Evolutionary conservation across 2,329 filamentous ascomycete genomes (phyloP).

Genomic region (Neodidymelliopsis sp.): DNA sequence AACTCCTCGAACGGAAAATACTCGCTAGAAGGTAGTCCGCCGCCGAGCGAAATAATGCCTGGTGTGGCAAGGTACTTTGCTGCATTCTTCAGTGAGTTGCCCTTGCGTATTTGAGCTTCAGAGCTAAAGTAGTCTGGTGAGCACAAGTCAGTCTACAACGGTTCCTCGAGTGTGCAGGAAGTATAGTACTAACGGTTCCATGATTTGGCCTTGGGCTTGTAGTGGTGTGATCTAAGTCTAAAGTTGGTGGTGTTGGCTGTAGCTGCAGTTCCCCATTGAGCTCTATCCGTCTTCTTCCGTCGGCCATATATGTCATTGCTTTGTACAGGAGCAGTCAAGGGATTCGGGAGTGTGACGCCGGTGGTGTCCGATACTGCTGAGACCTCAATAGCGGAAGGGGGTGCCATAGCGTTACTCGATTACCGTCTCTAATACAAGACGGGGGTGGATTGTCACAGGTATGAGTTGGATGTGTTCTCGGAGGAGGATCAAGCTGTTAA

Average conservation of each 20-base stretch:
- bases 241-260: constrained; percentile 82
- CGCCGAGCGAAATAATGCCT: constrained; percentile 89
- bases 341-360: constrained; percentile 55
- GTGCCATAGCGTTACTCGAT: constrained; percentile 33
- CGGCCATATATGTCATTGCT: constrained; percentile 72
- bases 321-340: constrained; percentile 60
- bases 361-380: constrained; percentile 57
- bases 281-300: constrained; percentile 73
- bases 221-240: constrained; percentile 66
- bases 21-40: constrained; percentile 85
- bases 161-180: background rate
- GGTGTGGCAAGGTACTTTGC: constrained; percentile 81
- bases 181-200: constrained; percentile 76
- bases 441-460: too few relatives aligned
- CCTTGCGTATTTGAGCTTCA: constrained; percentile 63
- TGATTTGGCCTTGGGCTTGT: constrained; percentile 78
- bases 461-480: too few relatives aligned
- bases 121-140: constrained; percentile 51
- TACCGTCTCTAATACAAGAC: background rate
- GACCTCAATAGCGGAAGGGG: constrained; percentile 51
- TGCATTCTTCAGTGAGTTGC: constrained; percentile 78
- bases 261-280: constrained; percentile 78
- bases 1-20: constrained; percentile 92
- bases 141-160: constrained; percentile 2
- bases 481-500: too few relatives aligned